Conservation (phyloP, 2,329 filamentous ascomycete genomes). For the Cordyceps cicadae region DNA sequence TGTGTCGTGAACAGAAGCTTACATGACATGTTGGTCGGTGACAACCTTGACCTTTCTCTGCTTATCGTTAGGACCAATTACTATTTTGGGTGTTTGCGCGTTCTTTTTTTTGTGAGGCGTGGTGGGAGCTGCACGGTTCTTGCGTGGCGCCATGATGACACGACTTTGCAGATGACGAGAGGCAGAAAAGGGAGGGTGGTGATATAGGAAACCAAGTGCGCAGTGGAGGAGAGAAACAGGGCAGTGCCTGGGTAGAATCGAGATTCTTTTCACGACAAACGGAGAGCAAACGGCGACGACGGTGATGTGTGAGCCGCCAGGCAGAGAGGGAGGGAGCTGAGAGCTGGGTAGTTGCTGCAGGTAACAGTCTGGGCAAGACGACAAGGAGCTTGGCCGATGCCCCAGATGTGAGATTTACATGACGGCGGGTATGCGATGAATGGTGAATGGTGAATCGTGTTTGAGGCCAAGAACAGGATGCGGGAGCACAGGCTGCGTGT, state of each 20-base stretch:
- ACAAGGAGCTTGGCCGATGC: background rate
- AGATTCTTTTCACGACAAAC: background rate
- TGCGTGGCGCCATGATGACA: conserved; percentile 9
- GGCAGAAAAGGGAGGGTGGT: background rate
- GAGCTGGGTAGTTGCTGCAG: background rate
- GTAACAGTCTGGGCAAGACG: background rate
- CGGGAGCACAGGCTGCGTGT: conserved; percentile 1
- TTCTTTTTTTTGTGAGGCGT: conserved; percentile 3
- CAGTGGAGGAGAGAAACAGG: background rate
- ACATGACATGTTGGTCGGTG: conserved; percentile 86
- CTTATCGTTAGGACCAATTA: conserved; percentile 27
- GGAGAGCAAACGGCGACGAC: conserved; percentile 5
- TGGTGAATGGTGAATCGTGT: background rate
- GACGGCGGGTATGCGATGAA: background rate
- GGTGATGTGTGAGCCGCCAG: background rate
- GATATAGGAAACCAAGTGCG: background rate
- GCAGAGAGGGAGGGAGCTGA: background rate
- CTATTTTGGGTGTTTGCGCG: background rate
- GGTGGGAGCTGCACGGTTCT: background rate
- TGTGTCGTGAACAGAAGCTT: conserved; percentile 29
- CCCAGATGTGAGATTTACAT: background rate
- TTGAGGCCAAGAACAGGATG: background rate
- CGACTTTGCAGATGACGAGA: background rate
- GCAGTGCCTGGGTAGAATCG: background rate
- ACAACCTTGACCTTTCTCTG: conserved; percentile 89